phyloP scores from a whole-genome alignment of 1,284 basidiomycete genomes.

The Psilocybe mexicana region DNA sequence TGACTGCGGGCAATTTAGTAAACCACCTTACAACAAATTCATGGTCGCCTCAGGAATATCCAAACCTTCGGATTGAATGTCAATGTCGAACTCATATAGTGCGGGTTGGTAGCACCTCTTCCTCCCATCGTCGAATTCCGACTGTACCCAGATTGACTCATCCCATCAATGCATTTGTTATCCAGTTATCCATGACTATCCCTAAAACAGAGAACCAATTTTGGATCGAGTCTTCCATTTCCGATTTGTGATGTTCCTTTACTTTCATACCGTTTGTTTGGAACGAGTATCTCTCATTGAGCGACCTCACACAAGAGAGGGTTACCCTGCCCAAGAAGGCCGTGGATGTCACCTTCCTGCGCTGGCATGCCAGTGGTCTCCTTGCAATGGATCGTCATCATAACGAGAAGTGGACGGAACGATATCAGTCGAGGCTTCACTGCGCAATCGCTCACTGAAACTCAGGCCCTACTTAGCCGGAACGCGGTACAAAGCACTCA shows the following conservation, averaged over 20 bases:
- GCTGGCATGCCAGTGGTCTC: slow-evolving; percentile 5
- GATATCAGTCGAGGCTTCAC: background rate
- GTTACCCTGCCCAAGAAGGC: background rate
- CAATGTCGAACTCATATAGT: background rate
- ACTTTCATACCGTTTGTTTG: slow-evolving; percentile 1
- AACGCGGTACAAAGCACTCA: background rate
- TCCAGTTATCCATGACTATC: background rate
- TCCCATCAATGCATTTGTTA: background rate
- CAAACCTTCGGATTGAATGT: background rate
- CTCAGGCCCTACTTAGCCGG: background rate
- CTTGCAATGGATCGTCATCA: background rate
- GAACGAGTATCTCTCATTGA: background rate
- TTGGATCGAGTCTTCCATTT: slow-evolving; percentile 6
- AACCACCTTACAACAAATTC: background rate
- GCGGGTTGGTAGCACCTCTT: slow-evolving; percentile 1
- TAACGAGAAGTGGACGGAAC: background rate
- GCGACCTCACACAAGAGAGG: background rate
- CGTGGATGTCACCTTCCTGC: background rate
- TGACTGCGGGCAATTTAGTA: background rate
- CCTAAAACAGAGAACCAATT: background rate
- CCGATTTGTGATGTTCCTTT: background rate
- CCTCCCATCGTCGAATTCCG: background rate
- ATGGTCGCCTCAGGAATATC: background rate
- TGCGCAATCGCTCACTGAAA: slow-evolving; percentile 1
- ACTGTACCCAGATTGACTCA: background rate